Evolutionary conservation across 352 stramenopile species (phyloP).

Genomic region (Aphanomyces cochlioides): DNA sequence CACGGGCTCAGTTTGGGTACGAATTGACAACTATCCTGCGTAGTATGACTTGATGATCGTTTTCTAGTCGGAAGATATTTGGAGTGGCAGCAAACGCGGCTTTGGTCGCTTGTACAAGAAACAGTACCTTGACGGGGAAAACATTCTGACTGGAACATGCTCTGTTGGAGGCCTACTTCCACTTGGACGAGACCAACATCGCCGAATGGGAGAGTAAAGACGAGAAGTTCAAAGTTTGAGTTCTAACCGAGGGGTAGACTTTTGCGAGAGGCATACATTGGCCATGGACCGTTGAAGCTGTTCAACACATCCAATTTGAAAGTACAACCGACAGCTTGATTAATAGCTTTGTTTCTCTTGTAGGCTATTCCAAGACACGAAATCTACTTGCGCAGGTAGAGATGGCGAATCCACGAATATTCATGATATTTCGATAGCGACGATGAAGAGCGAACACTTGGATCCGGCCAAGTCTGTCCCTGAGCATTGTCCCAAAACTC

Average conservation of each 20-base stretch:
- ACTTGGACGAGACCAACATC: conserved; percentile 74
- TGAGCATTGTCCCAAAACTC: neutral
- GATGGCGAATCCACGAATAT: neutral
- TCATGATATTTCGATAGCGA: conserved; percentile 40
- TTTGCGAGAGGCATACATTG: conserved; percentile 69
- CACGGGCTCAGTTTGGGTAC: conserved; percentile 66
- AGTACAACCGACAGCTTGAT: conserved; percentile 33
- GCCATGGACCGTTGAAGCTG: conserved; percentile 61
- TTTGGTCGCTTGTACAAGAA: conserved; percentile 79
- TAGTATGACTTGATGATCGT: neutral
- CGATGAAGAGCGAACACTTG: conserved; percentile 77
- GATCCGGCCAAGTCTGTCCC: conserved; percentile 52
- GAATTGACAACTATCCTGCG: conserved; percentile 24
- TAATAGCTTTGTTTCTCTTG: neutral
- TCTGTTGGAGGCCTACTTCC: conserved; percentile 67
- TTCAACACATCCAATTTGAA: conserved; percentile 62
- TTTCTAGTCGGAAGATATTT: conserved; percentile 68
- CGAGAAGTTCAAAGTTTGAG: neutral
- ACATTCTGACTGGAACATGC: conserved; percentile 74
- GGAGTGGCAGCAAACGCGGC: conserved; percentile 38
- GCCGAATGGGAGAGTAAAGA: conserved; percentile 55
- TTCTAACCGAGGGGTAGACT: conserved; percentile 36
- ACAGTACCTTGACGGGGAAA: conserved; percentile 65
- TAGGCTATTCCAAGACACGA: conserved; percentile 46
- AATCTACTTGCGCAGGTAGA: conserved; percentile 65